These are phyloP conservation scores for Fraxinus latifolia DNA, from an alignment of 305 asterid genomes.

Conservation along the genomic window DNA sequence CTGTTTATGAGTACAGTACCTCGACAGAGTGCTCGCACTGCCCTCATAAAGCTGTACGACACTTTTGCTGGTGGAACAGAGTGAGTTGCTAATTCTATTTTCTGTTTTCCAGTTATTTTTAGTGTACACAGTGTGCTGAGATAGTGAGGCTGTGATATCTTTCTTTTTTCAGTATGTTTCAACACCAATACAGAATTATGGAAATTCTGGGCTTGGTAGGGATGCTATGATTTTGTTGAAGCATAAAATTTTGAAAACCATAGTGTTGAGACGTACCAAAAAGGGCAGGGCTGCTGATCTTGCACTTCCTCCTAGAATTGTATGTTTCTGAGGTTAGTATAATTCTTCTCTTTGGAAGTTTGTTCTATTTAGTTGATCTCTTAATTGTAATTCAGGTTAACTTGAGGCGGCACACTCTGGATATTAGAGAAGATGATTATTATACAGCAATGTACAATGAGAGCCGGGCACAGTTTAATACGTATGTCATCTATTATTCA, in stretches of 20 bases:
- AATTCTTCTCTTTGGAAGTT: conserved; percentile 1
- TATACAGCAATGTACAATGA: conserved; percentile 75
- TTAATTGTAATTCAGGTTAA: conserved; percentile 48
- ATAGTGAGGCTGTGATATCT: conserved; percentile 11
- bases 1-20: conserved; percentile 42
- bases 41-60: conserved; percentile 69
- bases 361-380: conserved; percentile 12
- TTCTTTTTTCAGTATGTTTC: conserved; percentile 57
- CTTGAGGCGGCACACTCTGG: conserved; percentile 72
- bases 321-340: conserved; percentile 33
- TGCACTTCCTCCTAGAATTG: conserved; percentile 86
- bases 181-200: conserved; percentile 66
- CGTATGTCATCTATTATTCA: conserved; percentile 45
- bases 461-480: conserved; percentile 80
- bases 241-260: conserved; percentile 65
- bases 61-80: conserved; percentile 94
- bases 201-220: conserved; percentile 44
- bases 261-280: conserved; percentile 81
- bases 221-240: conserved; percentile 82
- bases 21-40: conserved; percentile 60
- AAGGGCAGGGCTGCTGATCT: conserved; percentile 94
- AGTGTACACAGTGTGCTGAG: neutral
- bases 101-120: conserved; percentile 6
- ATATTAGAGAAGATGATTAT: conserved; percentile 73
- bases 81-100: conserved; percentile 42